These are phyloP conservation scores for Anastatica hierochuntica DNA, from an alignment of 345 rosid species.

Conservation along the genomic window DNA sequence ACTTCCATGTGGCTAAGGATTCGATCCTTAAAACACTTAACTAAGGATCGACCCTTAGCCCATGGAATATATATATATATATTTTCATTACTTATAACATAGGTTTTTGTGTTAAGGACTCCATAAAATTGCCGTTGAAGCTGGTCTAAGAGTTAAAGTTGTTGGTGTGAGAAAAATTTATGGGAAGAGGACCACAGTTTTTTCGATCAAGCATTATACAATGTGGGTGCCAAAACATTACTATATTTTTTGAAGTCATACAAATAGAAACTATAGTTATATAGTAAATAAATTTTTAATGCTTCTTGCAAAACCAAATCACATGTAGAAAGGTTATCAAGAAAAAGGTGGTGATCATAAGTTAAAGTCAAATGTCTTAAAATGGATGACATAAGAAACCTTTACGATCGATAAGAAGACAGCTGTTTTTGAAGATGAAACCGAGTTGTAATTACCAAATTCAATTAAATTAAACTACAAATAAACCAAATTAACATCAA, in stretches of 20 bases:
- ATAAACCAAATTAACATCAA: conserved; percentile 9
- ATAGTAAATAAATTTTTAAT: neutral
- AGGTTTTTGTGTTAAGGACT: too few species aligned
- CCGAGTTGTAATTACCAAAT: conserved; percentile 16
- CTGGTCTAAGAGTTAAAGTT: too few species aligned
- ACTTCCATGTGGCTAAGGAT: too few species aligned
- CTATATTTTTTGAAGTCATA: conserved; percentile 5
- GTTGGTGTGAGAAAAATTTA: conserved; percentile 2
- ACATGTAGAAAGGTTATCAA: conserved; percentile 5
- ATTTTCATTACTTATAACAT: too few species aligned
- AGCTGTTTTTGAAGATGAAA: conserved; percentile 21
- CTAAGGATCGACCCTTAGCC: too few species aligned
- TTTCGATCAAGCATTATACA: conserved; percentile 1
- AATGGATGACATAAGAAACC: conserved; percentile 20
- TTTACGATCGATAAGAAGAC: conserved; percentile 6
- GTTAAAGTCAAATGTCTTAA: conserved; percentile 21
- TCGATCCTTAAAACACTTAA: too few species aligned
- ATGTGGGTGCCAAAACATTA: conserved; percentile 20
- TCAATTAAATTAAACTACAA: neutral
- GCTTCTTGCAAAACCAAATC: neutral
- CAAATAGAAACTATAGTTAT: conserved; percentile 1
- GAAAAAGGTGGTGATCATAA: conserved; percentile 8
- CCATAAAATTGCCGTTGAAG: too few species aligned
- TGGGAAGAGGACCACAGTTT: conserved; percentile 14
- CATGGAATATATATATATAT: too few species aligned